Percentiles rank a stretch among this genome's conserved stretches.
Conservation (phyloP, 2,329 filamentous ascomycete genomes). For the Epichloe coenophiala region DNA sequence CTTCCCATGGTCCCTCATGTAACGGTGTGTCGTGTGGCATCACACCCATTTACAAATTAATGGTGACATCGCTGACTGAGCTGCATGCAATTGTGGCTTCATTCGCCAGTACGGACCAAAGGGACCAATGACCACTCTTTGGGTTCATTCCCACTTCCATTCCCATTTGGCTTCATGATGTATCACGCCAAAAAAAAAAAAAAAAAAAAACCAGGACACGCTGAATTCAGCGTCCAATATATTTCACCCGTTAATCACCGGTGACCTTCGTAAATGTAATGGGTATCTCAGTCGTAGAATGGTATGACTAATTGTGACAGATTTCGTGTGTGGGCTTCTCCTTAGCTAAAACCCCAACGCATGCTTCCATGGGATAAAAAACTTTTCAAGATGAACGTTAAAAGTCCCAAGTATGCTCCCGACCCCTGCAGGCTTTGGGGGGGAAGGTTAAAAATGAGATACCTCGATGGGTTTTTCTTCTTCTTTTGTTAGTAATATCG, state of each 20-base stretch:
- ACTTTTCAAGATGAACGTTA: neutral
- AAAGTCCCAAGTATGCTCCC: neutral
- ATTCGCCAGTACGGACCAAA: neutral
- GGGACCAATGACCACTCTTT: neutral
- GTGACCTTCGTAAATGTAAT: neutral
- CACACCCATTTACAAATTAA: too few species aligned
- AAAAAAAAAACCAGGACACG: too few species aligned
- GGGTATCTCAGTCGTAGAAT: neutral
- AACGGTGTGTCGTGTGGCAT: too few species aligned
- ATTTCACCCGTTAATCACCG: neutral
- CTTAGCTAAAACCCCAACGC: neutral
- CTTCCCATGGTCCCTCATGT: too few species aligned
- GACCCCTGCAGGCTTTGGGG: neutral
- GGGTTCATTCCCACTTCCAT: neutral
- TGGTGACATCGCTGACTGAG: neutral
- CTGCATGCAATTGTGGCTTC: neutral
- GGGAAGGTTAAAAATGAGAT: neutral
- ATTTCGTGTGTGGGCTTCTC: neutral
- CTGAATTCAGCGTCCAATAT: neutral
- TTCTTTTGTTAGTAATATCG: constrained; percentile 3
- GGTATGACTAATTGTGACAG: neutral
- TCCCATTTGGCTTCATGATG: too few species aligned
- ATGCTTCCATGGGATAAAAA: neutral
- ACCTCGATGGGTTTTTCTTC: neutral
- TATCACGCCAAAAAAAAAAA: too few species aligned